Conservation (phyloP, 257 asterid genomes). For the Solanum commersonii region DNA sequence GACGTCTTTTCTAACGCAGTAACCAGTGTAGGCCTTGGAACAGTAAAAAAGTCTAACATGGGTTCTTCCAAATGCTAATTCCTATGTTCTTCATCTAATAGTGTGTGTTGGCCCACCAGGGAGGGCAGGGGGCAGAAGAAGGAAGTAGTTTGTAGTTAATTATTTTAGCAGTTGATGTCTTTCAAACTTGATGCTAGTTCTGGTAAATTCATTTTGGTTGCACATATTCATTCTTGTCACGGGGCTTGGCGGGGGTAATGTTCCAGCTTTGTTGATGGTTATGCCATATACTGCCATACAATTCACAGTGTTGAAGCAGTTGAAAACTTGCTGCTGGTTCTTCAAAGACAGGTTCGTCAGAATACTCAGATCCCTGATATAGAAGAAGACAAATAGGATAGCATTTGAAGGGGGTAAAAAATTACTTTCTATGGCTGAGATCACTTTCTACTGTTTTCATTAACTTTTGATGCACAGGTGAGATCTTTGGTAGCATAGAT, state of each 20-base stretch:
- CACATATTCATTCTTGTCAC: neutral
- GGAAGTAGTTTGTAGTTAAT: neutral
- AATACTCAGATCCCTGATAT: neutral
- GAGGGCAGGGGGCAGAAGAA: neutral
- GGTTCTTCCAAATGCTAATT: neutral
- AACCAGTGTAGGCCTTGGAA: neutral
- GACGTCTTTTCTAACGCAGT: neutral
- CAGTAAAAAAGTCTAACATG: neutral
- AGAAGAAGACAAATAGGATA: neutral
- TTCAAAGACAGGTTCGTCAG: constrained; percentile 60
- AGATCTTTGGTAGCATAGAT: neutral
- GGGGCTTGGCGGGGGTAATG: constrained; percentile 99
- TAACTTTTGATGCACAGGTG: neutral
- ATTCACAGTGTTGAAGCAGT: constrained; percentile 60
- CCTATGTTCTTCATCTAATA: neutral
- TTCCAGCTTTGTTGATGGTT: constrained; percentile 92
- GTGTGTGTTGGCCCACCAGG: neutral
- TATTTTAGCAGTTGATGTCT: neutral
- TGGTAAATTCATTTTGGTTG: neutral
- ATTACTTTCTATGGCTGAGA: neutral
- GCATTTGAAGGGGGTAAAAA: neutral
- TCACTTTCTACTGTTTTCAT: neutral
- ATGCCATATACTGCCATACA: constrained; percentile 97
- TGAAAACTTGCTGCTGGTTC: constrained; percentile 84
- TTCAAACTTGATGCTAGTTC: neutral